Percentiles rank a stretch among this genome's conserved stretches.
Conservation (phyloP, 108 stramenopile species). For the Parietichytrium sp. region DNA sequence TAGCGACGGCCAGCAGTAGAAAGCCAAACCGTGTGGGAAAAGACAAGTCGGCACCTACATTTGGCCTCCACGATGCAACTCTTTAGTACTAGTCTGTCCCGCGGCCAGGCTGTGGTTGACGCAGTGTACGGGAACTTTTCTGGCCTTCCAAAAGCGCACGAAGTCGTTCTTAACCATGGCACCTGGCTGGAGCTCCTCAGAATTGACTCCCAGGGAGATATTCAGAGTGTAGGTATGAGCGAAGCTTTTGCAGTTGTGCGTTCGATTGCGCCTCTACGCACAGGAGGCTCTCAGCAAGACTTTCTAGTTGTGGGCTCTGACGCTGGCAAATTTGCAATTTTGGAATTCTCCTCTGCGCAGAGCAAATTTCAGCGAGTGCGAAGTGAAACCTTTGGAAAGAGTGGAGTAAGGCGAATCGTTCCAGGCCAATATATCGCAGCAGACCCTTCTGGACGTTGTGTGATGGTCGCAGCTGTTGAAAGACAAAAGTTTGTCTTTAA, state of each 20-base stretch:
- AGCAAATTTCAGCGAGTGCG: constrained; percentile 41
- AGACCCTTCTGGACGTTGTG: constrained; percentile 90
- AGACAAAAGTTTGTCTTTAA: constrained; percentile 96
- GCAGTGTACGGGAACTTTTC: constrained; percentile 15
- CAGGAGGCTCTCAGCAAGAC: constrained; percentile 80
- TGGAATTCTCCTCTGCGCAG: constrained; percentile 68
- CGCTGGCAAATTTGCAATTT: constrained; percentile 75
- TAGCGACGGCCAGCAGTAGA: too few species aligned
- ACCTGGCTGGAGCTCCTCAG: constrained; percentile 46
- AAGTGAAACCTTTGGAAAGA: constrained; percentile 60
- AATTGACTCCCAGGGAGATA: neutral
- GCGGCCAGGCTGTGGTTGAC: neutral
- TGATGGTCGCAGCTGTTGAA: constrained; percentile 82
- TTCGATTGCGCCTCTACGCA: constrained; percentile 67
- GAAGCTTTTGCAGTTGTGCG: constrained; percentile 77
- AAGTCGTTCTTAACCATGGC: constrained; percentile 46
- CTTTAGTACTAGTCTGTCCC: neutral
- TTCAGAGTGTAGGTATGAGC: constrained; percentile 39
- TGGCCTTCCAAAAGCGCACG: constrained; percentile 42
- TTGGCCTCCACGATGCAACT: constrained; percentile 29
- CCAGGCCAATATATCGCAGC: constrained; percentile 91
- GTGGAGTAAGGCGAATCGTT: constrained; percentile 83
- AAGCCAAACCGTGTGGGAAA: too few species aligned
- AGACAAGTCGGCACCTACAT: too few species aligned
- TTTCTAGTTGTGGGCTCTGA: constrained; percentile 83